Evolutionary conservation across 2,329 filamentous ascomycete genomes (phyloP), one percentile per base, ranked within the genome.

Genomic region (Stenocarpella maydis): DNA sequence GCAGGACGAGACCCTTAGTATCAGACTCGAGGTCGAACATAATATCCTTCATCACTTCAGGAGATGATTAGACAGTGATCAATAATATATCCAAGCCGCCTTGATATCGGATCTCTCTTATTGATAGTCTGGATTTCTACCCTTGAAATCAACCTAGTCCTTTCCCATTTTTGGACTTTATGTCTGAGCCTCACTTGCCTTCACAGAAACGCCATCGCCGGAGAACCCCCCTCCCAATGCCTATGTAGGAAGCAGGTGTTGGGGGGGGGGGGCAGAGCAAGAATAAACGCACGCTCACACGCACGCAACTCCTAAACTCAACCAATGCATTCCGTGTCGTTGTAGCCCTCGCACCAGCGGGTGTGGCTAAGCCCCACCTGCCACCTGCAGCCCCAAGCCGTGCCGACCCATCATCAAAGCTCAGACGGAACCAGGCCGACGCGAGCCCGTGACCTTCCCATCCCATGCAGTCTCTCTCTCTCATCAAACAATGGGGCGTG

Each of bases 301-400:
- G 34, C 39, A 34, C 15, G 4, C 43, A 63, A 63, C 58, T 63
- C 58, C 58, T 31, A 15, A 37, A 12, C 37, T 26, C 6, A 43
- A 63, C 26, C 43, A 63, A 63, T 63, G 58, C 58, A 63, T 63
- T 49, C 58, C 58, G 37, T 37, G n/a, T 63, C 58, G 43, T 63
- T 43, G 43, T 49, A 63, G 43, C 58, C 41, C 49, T 34, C 43
- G 34, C 41, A 21, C 58, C 58, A 24, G 19, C 41, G 43, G 41
- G 17, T 63, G 28, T 49, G 47, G 58, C 43, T 43, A 19, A 49
- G 58, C 43, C 58, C 41, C 47, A 5, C 54, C 24, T 58, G 26
- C 41, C 55, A 24, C 26, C 41, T 24, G 12, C 34, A 37, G 34
- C 43, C 39, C 26, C 64, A 47, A 43, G 39, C 39, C 43, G 41